Evolutionary conservation across 2,329 filamentous ascomycete genomes (phyloP), one percentile per base, ranked within the genome.

Genomic region (Arthrobotrys musiformis): DNA sequence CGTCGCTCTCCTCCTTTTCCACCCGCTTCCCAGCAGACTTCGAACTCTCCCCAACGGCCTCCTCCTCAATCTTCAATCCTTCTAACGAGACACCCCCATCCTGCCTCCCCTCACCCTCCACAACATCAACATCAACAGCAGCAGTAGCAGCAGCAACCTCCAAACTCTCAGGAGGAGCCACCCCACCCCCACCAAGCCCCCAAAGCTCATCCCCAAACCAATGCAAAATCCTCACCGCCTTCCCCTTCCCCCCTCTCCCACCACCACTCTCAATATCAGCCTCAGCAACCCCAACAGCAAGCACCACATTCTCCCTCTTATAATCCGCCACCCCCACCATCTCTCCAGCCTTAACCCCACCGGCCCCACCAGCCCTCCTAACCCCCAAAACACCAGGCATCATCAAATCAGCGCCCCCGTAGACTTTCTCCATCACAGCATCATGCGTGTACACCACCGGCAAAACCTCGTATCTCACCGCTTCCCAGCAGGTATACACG

Each of bases 171-270:
- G 86, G 73, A 7, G 73, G 73, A 6, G 11, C 17, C 22, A 70
- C 24, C 5, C 85, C 73, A 85, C 86, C 4, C 86, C 87, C 28
- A 84, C 84, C 33, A 86, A 84, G 80, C 86, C 89, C 85, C 89
- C 89, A 91, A n/a, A 91, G 81, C 83, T 92, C 90, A 83, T 92
- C 90, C 0, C 90, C 89, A 76, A 86, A 86, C 90, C 90, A 91
- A 81, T 91, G 90, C 58, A 91, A 83, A 2, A 88, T 89, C 79
- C 88, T 86, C 8, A 91, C 89, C 0, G 90, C 90, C 83, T 89
- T 87, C 0, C 90, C 90, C 81, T 89, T 90, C 13, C 85, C 84
- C 0, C 90, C 4, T 90, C 88, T 30, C 84, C 83, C 60, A 85
- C 84, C 62, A 91, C 81, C 1, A 83, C 30, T 84, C 52, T 86